phyloP scores from a whole-genome alignment of 495 filamentous ascomycete genomes.

The Glarea lozoyensis region DNA sequence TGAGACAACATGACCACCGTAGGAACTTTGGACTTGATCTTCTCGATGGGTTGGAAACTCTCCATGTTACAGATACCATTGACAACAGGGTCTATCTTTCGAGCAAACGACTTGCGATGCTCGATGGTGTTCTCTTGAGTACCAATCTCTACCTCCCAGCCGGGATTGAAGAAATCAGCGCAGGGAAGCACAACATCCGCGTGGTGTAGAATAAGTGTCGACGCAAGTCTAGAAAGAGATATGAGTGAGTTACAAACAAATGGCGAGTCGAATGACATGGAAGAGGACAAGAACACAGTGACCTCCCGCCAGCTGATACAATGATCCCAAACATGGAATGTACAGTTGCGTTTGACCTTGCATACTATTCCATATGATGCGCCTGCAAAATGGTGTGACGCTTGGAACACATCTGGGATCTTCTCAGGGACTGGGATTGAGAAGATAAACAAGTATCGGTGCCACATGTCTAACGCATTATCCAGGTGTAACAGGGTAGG shows the following conservation, averaged over 20 bases:
- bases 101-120: slow-evolving; percentile 48
- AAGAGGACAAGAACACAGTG: slow-evolving; percentile 50
- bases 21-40: slow-evolving; percentile 45
- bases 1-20: slow-evolving; percentile 60
- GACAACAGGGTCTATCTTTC: slow-evolving; percentile 60
- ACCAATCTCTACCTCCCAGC: slow-evolving; percentile 59
- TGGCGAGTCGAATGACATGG: slow-evolving; percentile 47
- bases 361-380: slow-evolving; percentile 59
- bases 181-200: slow-evolving; percentile 58
- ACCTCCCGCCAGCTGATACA: slow-evolving; percentile 58
- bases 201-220: slow-evolving; percentile 47
- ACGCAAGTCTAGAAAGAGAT: slow-evolving; percentile 46
- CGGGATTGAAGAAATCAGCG: slow-evolving; percentile 59
- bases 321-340: slow-evolving; percentile 61
- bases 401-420: slow-evolving; percentile 56
- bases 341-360: slow-evolving; percentile 54
- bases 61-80: slow-evolving; percentile 61
- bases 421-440: slow-evolving; percentile 55
- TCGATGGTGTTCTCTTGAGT: slow-evolving; percentile 46
- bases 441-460: slow-evolving; percentile 61
- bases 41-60: slow-evolving; percentile 49
- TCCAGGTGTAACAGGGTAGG: slow-evolving; percentile 50
- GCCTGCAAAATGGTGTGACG: slow-evolving; percentile 55
- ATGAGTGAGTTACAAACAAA: slow-evolving; percentile 49
- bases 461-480: slow-evolving; percentile 51